A percentile compares a stretch with the other conserved stretches of the same genome.
Conservation (phyloP, 306 rosid species). For the Citrullus colocynthis region DNA sequence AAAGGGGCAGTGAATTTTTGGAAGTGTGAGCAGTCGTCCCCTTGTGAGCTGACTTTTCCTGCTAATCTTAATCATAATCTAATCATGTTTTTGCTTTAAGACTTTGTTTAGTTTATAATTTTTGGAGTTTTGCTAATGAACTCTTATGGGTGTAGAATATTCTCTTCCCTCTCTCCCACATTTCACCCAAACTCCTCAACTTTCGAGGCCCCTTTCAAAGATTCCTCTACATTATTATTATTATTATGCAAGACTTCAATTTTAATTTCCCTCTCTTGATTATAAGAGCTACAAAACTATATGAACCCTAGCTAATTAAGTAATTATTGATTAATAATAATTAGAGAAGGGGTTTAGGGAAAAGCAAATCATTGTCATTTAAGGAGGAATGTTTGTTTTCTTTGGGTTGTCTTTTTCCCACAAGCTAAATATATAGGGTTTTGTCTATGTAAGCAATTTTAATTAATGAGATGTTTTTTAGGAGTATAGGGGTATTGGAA, state of each 20-base stretch:
- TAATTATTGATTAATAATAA: conserved; percentile 7
- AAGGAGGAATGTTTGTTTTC: conserved; percentile 47
- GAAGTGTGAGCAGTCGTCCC: conserved; percentile 78
- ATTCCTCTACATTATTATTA: conserved; percentile 20
- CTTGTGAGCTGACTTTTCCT: conserved; percentile 85
- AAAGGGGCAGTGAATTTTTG: conserved; percentile 86
- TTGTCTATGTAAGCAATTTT: too few relatives aligned
- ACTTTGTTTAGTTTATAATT: conserved; percentile 43
- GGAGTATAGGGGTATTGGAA: not conserved
- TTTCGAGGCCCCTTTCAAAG: conserved; percentile 54
- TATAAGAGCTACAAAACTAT: not conserved
- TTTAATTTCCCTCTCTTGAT: not conserved
- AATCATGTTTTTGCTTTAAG: conserved; percentile 55
- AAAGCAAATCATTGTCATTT: conserved; percentile 62
- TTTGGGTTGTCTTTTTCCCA: conserved; percentile 28
- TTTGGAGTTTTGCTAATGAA: conserved; percentile 84
- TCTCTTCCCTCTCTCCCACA: conserved; percentile 54
- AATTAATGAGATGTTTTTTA: not conserved
- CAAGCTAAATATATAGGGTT: not conserved
- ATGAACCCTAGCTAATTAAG: not conserved
- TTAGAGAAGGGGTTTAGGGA: conserved; percentile 29
- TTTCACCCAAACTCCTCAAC: conserved; percentile 40
- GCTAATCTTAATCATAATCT: conserved; percentile 64
- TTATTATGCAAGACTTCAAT: too few relatives aligned
- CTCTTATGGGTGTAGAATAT: conserved; percentile 64